These are phyloP conservation scores for Copromyces sp. DNA, from an alignment of 495 filamentous ascomycete genomes.

Conservation along the genomic window DNA sequence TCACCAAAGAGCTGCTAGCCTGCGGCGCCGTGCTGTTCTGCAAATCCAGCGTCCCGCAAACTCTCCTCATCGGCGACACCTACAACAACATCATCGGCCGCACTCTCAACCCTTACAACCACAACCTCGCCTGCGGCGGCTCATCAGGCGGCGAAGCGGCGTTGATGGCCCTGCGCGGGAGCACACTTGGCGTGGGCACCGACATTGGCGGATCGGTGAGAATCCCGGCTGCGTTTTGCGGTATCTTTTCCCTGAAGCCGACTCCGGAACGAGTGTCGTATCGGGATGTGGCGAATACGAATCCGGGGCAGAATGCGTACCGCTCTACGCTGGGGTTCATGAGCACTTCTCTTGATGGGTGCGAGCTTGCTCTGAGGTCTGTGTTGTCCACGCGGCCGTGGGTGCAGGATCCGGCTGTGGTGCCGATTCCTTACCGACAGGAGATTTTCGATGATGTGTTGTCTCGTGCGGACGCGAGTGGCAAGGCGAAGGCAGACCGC, in stretches of 20 bases:
- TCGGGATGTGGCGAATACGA: constrained; percentile 21
- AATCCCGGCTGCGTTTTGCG: constrained; percentile 49
- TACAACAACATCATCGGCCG: constrained; percentile 59
- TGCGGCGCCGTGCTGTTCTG: constrained; percentile 48
- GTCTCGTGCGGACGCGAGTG: constrained; percentile 4
- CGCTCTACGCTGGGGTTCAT: constrained; percentile 19
- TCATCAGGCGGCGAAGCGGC: constrained; percentile 52
- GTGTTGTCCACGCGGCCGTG: constrained; percentile 18
- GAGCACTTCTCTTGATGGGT: constrained; percentile 11
- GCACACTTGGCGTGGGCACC: constrained; percentile 41
- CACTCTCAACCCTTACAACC: constrained; percentile 54
- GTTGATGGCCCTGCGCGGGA: constrained; percentile 33
- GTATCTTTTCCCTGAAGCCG: constrained; percentile 51
- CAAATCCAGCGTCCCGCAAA: constrained; percentile 56
- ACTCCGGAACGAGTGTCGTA: constrained; percentile 46
- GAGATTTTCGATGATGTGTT: constrained; percentile 7
- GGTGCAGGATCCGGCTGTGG: constrained; percentile 17
- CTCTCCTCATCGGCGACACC: constrained; percentile 41
- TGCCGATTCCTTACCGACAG: constrained; percentile 23
- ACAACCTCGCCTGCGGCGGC: constrained; percentile 49
- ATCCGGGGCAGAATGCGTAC: constrained; percentile 27
- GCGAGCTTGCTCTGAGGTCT: constrained; percentile 29
- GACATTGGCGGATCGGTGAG: constrained; percentile 64
- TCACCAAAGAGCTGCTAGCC: constrained; percentile 26
- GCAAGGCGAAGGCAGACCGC: background rate